Base-by-base conservation (phyloP, 2,329 filamentous ascomycete species). In the Diaporthe sp. region DNA sequence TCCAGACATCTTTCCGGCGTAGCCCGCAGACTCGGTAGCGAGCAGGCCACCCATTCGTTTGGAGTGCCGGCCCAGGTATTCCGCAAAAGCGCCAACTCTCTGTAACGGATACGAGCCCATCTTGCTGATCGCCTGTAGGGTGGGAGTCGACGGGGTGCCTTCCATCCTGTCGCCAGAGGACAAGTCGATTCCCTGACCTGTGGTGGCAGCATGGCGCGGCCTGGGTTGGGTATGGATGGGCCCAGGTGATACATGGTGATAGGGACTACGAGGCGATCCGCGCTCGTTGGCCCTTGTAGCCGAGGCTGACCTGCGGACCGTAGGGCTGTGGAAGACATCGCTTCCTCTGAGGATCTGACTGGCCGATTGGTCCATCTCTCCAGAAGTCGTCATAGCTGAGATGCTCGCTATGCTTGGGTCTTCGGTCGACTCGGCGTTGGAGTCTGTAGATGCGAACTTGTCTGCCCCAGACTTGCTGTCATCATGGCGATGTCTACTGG, bases 1-100 rank as follows among this genome's bases (percentile, higher is more conserved):
- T 50, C 95, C 96, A 0, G 96, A 97, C 0, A 98, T 96, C 82
- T 98, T 98, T 80, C 97, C 96, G 42, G 98, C 93, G 81, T 98
- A 98, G 2, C 95, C 95, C 92, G 98, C 97, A 0, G 96, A 97
- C 82, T 98, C 96, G 0, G 93, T 94, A 9, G 96, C 94, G 59
- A 98, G 85, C 12, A 97, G 85, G 37, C 88, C 94, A 75, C 94
- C 94, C 92, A 98, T 94, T 44, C 92, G 91, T 78, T 94, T 94
- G 30, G 95, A 93, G 30, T 94, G 92, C 72, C 89, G 93, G 80
- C 94, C 94, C 69, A 98, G 86, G 80, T 95, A 98, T 61, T 92
- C 94, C 12, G 95, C 95, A 80, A 98, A 90, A 2, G 93, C 92
- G 13, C 94, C 94, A 0, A 95, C 96, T 75, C 94, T 92, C 82